Base-by-base conservation (phyloP, 1,284 basidiomycete species). In the Malassezia nana region DNA sequence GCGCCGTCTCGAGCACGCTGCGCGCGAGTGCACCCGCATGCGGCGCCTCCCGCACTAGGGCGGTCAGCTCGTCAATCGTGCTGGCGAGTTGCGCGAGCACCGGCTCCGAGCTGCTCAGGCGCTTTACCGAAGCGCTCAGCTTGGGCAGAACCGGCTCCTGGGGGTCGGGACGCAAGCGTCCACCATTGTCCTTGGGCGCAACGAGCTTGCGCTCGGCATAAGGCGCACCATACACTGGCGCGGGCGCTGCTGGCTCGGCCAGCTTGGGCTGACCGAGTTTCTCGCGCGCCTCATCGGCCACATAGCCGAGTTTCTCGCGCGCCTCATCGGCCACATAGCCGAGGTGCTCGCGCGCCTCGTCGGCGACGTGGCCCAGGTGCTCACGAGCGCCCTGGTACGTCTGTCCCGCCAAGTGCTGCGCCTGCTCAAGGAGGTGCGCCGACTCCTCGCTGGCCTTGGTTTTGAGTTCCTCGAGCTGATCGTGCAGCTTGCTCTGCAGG, bases 61-160 rank as follows among this genome's bases (percentile, higher is more conserved):
- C 81, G 16, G 90, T 84, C 46, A 98, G 84, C 70, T 85, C 83
- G 77, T 96, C 92, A 66, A 98, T 96, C 39, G 89, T 92, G 12
- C 83, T 81, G 4, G 91, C 92, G 15, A 98, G 83, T 74, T 95
- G 89, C 1, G 84, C 80, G 58, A 98, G 85, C 67, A 95, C 84
- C 15, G 92, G 91, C 70, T 81, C 80, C 64, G 92, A 87, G 6
- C 84, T 84, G 39, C 79, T 80, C 47, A 90, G 79, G 51, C 84
- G 83, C 51, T 83, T 81, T 52, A 98, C 82, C 31, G 82, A 80
- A 4, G 90, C 87, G 0, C 87, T 84, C 57, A 96, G 79, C 40
- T 87, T 81, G 35, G 90, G 89, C 44, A 74, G 63, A 48, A 61
- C 59, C 42, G 67, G 67, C 33, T 66, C 62, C 26, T 59, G 38